A percentile compares a stretch with the other conserved stretches of the same genome.
Evolutionary conservation across 345 rosid genomes (phyloP).

Genomic region (Erysimum cheiranthoides): DNA sequence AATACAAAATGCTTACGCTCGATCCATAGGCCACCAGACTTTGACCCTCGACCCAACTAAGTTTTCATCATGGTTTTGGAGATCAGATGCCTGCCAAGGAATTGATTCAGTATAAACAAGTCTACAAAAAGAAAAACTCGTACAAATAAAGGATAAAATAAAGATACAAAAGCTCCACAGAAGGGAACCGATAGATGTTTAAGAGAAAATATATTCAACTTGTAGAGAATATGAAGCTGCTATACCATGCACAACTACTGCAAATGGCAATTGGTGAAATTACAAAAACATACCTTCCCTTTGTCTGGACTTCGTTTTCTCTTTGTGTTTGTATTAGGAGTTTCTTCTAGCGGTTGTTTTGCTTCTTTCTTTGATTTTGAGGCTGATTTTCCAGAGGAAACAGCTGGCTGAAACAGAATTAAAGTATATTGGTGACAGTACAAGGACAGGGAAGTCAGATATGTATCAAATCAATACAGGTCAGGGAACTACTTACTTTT

Average conservation of each 20-base stretch:
- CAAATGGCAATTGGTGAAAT: conserved; percentile 29
- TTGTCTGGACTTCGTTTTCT: conserved; percentile 63
- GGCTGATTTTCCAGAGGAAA: conserved; percentile 62
- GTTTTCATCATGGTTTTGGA: conserved; percentile 50
- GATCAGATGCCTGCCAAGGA: conserved; percentile 63
- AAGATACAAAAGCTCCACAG: neutral
- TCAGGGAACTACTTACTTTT: conserved; percentile 48
- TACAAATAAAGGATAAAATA: neutral
- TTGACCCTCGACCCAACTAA: conserved; percentile 77
- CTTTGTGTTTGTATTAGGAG: conserved; percentile 63
- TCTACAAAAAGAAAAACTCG: neutral
- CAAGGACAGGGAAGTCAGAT: conserved; percentile 19
- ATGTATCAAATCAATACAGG: conserved; percentile 13
- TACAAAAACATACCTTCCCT: conserved; percentile 56
- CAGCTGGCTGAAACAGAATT: conserved; percentile 52
- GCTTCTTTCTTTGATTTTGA: conserved; percentile 56
- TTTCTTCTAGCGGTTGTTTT: conserved; percentile 56
- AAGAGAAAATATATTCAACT: conserved; percentile 9
- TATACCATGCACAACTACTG: conserved; percentile 25
- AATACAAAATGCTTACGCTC: conserved; percentile 49
- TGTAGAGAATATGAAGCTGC: conserved; percentile 20
- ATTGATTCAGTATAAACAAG: conserved; percentile 32
- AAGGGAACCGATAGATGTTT: neutral
- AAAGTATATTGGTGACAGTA: conserved; percentile 22
- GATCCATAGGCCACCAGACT: conserved; percentile 98